Conservation (phyloP, 176 grass and related monocot species). For the Sorghum bicolor region Sorghum_bicolor_NCBIv3 NC_012877.2:55904501-55905000, state of each 20-base stretch:
- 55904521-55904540: slow-evolving; percentile 7
- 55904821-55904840: not conserved
- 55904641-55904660: slow-evolving; percentile 39
- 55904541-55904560: slow-evolving; percentile 23
- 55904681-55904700: not conserved
- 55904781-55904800: not conserved
- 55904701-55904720: not conserved
- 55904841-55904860: slow-evolving; percentile 15
- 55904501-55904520: slow-evolving; percentile 23
- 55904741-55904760: not conserved
- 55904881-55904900: not conserved
- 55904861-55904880: not conserved
- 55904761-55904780: not conserved
- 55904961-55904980: not conserved
- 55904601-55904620: slow-evolving; percentile 16
- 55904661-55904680: slow-evolving; percentile 37
- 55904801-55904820: slow-evolving; percentile 9
- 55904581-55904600: slow-evolving; percentile 17
- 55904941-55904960: not conserved
- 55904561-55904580: slow-evolving; percentile 36
- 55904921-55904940: not conserved
- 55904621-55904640: slow-evolving; percentile 22
- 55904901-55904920: not conserved
- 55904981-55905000: not conserved
- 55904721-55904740: not conserved